Evolutionary conservation across 192 early-diverging fungal genomes (phyloP).

Genomic region (Entomortierella beljakovae): DNA sequence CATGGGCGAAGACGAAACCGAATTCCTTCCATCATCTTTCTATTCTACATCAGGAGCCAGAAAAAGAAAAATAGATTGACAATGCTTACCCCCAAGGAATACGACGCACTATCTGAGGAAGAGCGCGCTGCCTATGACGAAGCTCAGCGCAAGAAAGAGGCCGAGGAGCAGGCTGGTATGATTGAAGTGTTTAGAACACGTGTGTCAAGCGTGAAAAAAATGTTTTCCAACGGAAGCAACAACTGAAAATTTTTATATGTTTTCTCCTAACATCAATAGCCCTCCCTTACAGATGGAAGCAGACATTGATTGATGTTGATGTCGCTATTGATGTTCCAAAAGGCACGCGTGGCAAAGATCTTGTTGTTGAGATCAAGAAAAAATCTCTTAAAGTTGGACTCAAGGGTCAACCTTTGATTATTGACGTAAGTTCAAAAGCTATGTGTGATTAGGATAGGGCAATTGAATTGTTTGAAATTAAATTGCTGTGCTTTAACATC

Average conservation of each 20-base stretch:
- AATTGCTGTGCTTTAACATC: not conserved
- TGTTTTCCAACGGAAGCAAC: too few relatives aligned
- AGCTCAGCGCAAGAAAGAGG: conserved; percentile 57
- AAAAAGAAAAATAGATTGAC: not conserved
- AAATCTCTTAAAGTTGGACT: conserved; percentile 74
- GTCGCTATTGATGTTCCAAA: conserved; percentile 76
- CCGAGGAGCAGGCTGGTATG: conserved; percentile 67
- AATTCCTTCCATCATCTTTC: not conserved
- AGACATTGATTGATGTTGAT: conserved; percentile 88
- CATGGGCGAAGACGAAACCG: too few relatives aligned
- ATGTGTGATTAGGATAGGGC: not conserved
- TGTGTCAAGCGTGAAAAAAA: not conserved
- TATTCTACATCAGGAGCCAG: not conserved
- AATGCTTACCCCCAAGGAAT: conserved; percentile 24
- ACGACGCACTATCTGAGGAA: conserved; percentile 63
- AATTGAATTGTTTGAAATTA: not conserved
- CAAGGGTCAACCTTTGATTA: conserved; percentile 77
- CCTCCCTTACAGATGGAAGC: conserved; percentile 84
- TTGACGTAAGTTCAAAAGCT: conserved; percentile 63
- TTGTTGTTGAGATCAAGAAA: conserved; percentile 76
- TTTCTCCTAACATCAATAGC: conserved; percentile 29
- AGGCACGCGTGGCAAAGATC: conserved; percentile 75
- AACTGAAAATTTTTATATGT: not conserved
- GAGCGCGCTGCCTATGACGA: conserved; percentile 59
- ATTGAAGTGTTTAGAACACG: not conserved